phyloP scores from a whole-genome alignment of 2,329 filamentous ascomycete species.

The Nigrospora osmanthi region DNA sequence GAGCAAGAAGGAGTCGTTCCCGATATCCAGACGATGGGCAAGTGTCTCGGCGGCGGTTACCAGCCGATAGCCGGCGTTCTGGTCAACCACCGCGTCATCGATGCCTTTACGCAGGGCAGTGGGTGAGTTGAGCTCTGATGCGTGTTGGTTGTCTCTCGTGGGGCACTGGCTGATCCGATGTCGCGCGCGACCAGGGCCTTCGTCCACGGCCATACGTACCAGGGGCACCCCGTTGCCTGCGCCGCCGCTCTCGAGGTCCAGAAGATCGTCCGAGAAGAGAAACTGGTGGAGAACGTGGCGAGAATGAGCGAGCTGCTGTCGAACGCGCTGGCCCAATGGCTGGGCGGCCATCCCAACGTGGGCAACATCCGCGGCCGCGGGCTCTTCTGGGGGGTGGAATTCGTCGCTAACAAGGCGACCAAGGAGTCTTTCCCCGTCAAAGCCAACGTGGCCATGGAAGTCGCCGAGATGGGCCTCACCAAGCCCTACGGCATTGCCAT shows the following conservation, averaged over 20 bases:
- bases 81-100: slow-evolving; percentile 40
- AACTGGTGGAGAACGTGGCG: slow-evolving; percentile 22
- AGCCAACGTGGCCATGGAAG: slow-evolving; percentile 20
- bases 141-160: not conserved
- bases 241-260: slow-evolving; percentile 31
- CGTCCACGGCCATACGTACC: slow-evolving; percentile 50
- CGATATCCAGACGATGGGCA: slow-evolving; percentile 60
- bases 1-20: slow-evolving; percentile 50
- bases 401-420: slow-evolving; percentile 28
- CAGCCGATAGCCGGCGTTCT: slow-evolving; percentile 54
- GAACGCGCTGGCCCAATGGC: slow-evolving; percentile 12
- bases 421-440: slow-evolving; percentile 25
- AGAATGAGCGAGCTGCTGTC: slow-evolving; percentile 22
- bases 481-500: slow-evolving; percentile 32
- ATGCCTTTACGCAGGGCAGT: slow-evolving; percentile 28
- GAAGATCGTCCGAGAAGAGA: slow-evolving; percentile 24
- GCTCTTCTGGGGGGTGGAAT: slow-evolving; percentile 39
- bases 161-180: not conserved
- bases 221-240: slow-evolving; percentile 29
- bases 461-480: slow-evolving; percentile 23
- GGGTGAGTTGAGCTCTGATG: slow-evolving; percentile 16
- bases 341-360: slow-evolving; percentile 23
- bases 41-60: slow-evolving; percentile 59
- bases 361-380: slow-evolving; percentile 32
- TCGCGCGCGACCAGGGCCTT: slow-evolving; percentile 29